phyloP scores from a whole-genome alignment of 2,329 filamentous ascomycete species.

The Talaromyces sp. region DNA sequence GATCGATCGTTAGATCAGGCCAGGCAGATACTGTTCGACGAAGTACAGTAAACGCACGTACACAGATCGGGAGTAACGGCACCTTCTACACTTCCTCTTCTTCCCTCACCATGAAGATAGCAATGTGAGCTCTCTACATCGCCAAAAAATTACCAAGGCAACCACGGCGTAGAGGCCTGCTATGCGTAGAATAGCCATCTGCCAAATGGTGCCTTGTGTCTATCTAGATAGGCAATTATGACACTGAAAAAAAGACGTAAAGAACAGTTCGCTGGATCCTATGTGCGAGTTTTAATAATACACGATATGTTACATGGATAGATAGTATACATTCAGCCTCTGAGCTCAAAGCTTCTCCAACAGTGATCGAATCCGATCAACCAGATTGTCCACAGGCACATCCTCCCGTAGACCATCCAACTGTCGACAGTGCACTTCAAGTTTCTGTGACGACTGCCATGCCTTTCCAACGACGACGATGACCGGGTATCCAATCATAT shows the following conservation, averaged over 20 bases:
- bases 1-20: too few species aligned
- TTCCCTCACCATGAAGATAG: too few species aligned
- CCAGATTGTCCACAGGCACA: slow-evolving; percentile 52
- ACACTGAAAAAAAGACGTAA: neutral
- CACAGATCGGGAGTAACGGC: too few species aligned
- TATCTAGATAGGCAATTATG: neutral
- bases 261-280: neutral
- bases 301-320: slow-evolving; percentile 2
- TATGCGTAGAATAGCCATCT: neutral
- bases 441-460: slow-evolving; percentile 58
- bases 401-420: slow-evolving; percentile 58
- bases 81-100: too few species aligned
- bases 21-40: too few species aligned
- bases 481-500: slow-evolving; percentile 82
- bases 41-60: too few species aligned
- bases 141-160: too few species aligned
- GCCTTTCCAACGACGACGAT: slow-evolving; percentile 72
- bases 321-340: slow-evolving; percentile 5
- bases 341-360: slow-evolving; percentile 50
- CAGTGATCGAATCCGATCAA: slow-evolving; percentile 46
- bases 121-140: too few species aligned
- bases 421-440: slow-evolving; percentile 76
- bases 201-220: neutral
- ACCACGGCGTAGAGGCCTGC: neutral
- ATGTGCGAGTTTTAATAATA: neutral